These are phyloP conservation scores for Silene latifolia DNA, from an alignment of 148 eudicot genomes.

Conservation along the genomic window DNA sequence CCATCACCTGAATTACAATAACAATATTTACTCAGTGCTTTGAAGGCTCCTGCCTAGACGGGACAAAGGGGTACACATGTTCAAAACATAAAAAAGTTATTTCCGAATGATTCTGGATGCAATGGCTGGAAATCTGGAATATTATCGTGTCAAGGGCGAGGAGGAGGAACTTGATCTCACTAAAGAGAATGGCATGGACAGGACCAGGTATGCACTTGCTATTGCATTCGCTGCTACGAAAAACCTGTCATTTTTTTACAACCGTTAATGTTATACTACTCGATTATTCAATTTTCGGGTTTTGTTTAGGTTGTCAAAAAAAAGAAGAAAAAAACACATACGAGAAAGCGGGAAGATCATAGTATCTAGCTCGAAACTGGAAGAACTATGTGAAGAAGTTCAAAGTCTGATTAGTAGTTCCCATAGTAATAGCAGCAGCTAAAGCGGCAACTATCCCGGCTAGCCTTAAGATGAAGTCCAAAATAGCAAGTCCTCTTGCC, in stretches of 20 bases:
- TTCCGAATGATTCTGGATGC: too few relatives aligned
- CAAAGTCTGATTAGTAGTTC: conserved; percentile 60
- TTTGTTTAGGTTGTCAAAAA: too few relatives aligned
- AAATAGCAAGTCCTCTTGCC: conserved; percentile 49
- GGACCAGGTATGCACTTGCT: conserved; percentile 65
- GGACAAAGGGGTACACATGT: too few relatives aligned
- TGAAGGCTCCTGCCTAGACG: too few relatives aligned
- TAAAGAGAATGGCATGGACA: conserved; percentile 84
- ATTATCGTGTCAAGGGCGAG: conserved; percentile 61
- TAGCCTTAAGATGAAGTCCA: conserved; percentile 58
- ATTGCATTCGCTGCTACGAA: conserved; percentile 78
- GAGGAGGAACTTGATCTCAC: conserved; percentile 70
- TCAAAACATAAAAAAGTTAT: too few relatives aligned
- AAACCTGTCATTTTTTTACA: conserved; percentile 39
- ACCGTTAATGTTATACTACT: too few relatives aligned
- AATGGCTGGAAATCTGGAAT: too few relatives aligned
- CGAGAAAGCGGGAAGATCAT: conserved; percentile 74
- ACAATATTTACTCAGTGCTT: not conserved
- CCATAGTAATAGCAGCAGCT: conserved; percentile 67
- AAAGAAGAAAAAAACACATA: conserved; percentile 16
- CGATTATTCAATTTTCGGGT: not conserved
- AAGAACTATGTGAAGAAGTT: conserved; percentile 75
- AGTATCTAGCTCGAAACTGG: conserved; percentile 69
- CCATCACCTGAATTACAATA: conserved; percentile 32
- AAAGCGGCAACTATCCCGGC: conserved; percentile 56